phyloP scores from a whole-genome alignment of 441 rosid species.

The Populus trichocarpa region DNA sequence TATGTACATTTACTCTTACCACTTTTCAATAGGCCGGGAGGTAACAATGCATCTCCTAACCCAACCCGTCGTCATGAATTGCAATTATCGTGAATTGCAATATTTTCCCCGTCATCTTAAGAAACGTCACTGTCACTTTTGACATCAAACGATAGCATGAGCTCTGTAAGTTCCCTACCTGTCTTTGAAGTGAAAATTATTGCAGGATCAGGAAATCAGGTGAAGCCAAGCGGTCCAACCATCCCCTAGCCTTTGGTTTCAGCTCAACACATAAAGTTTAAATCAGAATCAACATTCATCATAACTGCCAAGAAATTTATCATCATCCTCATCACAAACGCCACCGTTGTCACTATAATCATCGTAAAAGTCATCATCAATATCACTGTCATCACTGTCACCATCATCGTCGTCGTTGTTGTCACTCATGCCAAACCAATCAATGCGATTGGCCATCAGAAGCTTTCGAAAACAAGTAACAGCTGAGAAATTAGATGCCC shows the following conservation, averaged over 20 bases:
- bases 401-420: background rate
- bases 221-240: constrained; percentile 49
- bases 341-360: background rate
- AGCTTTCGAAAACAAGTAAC: constrained; percentile 54
- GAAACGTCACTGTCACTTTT: constrained; percentile 28
- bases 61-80: constrained; percentile 29
- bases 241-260: constrained; percentile 50
- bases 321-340: background rate
- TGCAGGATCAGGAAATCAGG: constrained; percentile 62
- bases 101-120: constrained; percentile 30
- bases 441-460: constrained; percentile 18
- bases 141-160: constrained; percentile 38
- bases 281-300: constrained; percentile 26
- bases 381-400: constrained; percentile 17
- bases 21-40: background rate
- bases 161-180: constrained; percentile 47
- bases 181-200: constrained; percentile 49
- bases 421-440: constrained; percentile 30
- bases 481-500: constrained; percentile 35
- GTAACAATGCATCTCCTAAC: constrained; percentile 18
- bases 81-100: constrained; percentile 31
- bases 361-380: background rate
- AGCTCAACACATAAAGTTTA: constrained; percentile 50
- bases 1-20: background rate
- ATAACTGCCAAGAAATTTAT: constrained; percentile 9